These are phyloP conservation scores for Penicillium chermesinum DNA, from an alignment of 495 filamentous ascomycete species.

Conservation along the genomic window DNA sequence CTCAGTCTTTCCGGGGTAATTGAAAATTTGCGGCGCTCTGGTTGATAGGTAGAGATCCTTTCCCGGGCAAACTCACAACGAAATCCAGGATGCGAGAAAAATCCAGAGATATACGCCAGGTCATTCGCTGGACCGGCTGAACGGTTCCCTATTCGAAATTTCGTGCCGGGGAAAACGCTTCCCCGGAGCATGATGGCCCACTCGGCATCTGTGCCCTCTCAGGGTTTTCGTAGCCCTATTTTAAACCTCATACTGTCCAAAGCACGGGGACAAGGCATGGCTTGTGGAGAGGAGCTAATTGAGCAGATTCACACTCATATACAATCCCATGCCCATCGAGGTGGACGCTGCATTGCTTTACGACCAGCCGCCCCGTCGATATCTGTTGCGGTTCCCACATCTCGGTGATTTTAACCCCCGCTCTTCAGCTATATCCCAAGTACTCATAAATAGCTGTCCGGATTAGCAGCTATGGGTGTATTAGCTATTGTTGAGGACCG, in stretches of 20 bases:
- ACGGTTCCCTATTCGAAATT: slow-evolving; percentile 7
- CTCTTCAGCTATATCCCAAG: slow-evolving; percentile 4
- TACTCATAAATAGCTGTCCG: slow-evolving; percentile 10
- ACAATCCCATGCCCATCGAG: slow-evolving; percentile 14
- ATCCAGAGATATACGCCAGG: slow-evolving; percentile 19
- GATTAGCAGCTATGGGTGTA: slow-evolving; percentile 47
- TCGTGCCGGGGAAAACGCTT: slow-evolving; percentile 31
- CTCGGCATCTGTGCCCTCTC: slow-evolving; percentile 14
- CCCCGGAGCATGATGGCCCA: slow-evolving; percentile 24
- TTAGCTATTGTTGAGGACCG: slow-evolving; percentile 58
- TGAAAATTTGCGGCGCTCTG: no score
- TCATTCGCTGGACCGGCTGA: slow-evolving; percentile 21
- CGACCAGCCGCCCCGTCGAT: slow-evolving; percentile 11
- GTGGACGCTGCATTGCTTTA: slow-evolving; percentile 21
- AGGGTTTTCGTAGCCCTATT: slow-evolving; percentile 16
- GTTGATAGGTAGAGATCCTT: no score
- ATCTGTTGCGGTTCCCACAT: slow-evolving; percentile 3
- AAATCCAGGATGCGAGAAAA: slow-evolving; percentile 11
- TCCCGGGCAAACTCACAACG: background rate
- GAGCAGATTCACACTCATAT: slow-evolving; percentile 15
- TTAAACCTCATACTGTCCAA: slow-evolving; percentile 30
- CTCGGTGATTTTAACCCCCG: slow-evolving; percentile 1
- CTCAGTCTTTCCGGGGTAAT: no score
- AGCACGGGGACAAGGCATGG: slow-evolving; percentile 25
- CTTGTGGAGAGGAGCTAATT: slow-evolving; percentile 29